These are phyloP conservation scores for Drechslera avenae DNA, from an alignment of 2,329 filamentous ascomycete species.

Conservation along the genomic window DNA sequence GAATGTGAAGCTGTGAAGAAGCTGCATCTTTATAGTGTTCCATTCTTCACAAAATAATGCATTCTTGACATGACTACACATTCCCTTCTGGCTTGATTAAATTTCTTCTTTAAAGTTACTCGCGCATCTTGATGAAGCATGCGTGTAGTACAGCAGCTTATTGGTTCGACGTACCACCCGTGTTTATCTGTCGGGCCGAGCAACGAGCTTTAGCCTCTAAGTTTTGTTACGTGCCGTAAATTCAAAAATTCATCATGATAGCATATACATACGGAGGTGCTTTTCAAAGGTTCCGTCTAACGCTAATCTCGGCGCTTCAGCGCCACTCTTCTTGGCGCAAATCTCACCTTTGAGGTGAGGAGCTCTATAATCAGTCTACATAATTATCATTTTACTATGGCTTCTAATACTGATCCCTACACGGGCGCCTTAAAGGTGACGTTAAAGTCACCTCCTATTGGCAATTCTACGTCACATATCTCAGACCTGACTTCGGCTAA, in stretches of 20 bases:
- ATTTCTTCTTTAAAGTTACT: not conserved
- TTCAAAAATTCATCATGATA: not conserved
- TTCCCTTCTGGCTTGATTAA: not conserved
- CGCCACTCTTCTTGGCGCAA: too few relatives aligned
- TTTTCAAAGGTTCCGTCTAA: constrained; percentile 9
- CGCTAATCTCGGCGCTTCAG: not conserved
- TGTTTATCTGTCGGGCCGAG: not conserved
- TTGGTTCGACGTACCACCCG: not conserved
- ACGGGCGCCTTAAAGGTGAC: too few relatives aligned
- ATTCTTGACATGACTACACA: not conserved
- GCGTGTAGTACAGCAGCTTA: not conserved
- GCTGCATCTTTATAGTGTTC: not conserved
- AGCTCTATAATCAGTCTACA: too few relatives aligned
- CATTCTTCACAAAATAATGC: not conserved
- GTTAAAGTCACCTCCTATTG: too few relatives aligned
- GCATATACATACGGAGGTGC: constrained; percentile 7
- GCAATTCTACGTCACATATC: too few relatives aligned
- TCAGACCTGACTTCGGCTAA: too few relatives aligned
- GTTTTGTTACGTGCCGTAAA: not conserved
- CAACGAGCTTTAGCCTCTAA: not conserved
- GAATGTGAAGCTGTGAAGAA: not conserved
- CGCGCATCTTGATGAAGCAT: not conserved
- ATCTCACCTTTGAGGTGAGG: too few relatives aligned
- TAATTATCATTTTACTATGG: too few relatives aligned
- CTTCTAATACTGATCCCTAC: too few relatives aligned